Base-by-base conservation (phyloP, 768 basidiomycete genomes). In the Rhizopogon roseolus region DNA sequence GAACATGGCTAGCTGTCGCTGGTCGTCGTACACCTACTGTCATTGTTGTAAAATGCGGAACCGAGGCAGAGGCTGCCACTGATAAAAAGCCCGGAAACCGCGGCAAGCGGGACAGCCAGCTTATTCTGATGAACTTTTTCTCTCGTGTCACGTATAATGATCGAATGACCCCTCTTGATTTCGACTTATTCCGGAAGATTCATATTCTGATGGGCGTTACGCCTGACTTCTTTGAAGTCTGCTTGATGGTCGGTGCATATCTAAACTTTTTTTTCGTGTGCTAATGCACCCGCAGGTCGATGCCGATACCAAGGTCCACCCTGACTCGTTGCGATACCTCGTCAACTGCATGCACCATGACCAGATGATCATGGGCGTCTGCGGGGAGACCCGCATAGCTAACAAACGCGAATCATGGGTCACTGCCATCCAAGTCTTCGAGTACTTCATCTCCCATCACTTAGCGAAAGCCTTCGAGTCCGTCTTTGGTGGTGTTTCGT, bases 301-400 rank as follows among this genome's bases (percentile, higher is more conserved):
- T 71, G 97, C 97, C 53, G 97, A 99, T 69, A 99, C 97, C 7
- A 95, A 92, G 65, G 90, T 97, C 29, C 92, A 89, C 67, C 90
- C 93, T 6, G 86, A 90, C 41, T 96, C 97, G 1, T 79, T 98
- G 39, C 85, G 81, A 53, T 83, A 91, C 63, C 81, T 98, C 42
- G 96, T 99, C 63, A 98, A 98, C 67, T 93, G 90, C 72, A 95
- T 98, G 94, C 95, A 98, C 61, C 90, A 97, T 68, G 97, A 99
- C 71, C 91, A 88, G 65, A 84, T 94, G 84, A 95, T 98, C 68
- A 99, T 99, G 97, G 97, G 97, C 29, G 90, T 94, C 32, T 98
- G 97, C 66, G 97, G 97, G 48, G 97, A 99, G 70, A 99, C 97
- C 5, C 88, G 96, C 25, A 97, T 99, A 71, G 94, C 93, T 42